These are phyloP conservation scores for Eucalyptus regnans DNA, from an alignment of 345 rosid genomes.

Conservation along the genomic window DNA sequence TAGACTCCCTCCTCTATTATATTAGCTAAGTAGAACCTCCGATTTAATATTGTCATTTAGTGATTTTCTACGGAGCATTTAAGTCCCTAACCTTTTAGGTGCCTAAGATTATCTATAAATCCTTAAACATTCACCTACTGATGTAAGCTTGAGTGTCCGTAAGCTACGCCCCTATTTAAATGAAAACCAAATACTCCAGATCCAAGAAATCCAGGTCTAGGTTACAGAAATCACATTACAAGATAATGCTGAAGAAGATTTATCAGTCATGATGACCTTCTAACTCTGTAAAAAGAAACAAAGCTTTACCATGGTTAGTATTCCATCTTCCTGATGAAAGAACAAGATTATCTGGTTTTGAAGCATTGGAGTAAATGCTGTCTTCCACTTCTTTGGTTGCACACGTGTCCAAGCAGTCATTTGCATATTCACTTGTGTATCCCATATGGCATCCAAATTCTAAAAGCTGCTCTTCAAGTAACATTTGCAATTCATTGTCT, in stretches of 20 bases:
- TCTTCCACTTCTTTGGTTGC: conserved; percentile 39
- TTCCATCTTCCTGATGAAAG: conserved; percentile 63
- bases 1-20: neutral
- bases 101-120: neutral
- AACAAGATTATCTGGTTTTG: conserved; percentile 21
- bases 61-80: neutral
- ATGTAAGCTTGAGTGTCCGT: neutral
- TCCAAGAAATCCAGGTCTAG: neutral
- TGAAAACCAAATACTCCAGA: neutral
- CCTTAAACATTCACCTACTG: neutral
- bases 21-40: neutral
- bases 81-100: neutral
- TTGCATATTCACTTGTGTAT: conserved; percentile 9
- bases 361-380: conserved; percentile 6
- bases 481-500: neutral
- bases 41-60: neutral
- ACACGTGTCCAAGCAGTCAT: conserved; percentile 15
- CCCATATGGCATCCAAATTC: conserved; percentile 10
- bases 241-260: neutral
- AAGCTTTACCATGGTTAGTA: conserved; percentile 37
- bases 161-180: neutral
- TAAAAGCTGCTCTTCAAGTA: conserved; percentile 8
- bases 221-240: neutral
- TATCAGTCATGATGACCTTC: neutral
- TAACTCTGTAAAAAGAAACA: neutral